phyloP scores from a whole-genome alignment of 2,329 filamentous ascomycete species.

The Podosphaera xanthii region DNA sequence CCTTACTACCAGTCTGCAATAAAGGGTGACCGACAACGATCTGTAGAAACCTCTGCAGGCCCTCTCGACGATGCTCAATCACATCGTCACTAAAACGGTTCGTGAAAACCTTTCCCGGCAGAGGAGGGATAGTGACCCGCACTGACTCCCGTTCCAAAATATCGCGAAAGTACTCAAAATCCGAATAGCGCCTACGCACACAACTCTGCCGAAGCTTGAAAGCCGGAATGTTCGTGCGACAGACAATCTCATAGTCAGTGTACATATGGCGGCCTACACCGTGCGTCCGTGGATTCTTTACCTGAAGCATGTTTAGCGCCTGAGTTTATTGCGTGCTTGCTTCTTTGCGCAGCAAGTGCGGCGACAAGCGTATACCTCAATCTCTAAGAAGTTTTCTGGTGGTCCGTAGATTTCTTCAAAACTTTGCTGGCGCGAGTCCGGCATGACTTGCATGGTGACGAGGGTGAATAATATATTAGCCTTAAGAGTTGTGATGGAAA shows the following conservation, averaged over 20 bases:
- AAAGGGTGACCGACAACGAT: conserved; percentile 94
- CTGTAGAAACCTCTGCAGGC: conserved; percentile 84
- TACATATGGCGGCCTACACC: conserved; percentile 93
- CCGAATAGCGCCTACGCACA: conserved; percentile 83
- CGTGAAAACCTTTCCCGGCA: conserved; percentile 93
- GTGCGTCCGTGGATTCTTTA: conserved; percentile 81
- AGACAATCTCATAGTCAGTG: conserved; percentile 95
- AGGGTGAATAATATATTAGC: not conserved
- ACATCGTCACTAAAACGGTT: conserved; percentile 97
- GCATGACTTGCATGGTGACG: conserved; percentile 35
- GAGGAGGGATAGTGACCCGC: conserved; percentile 79
- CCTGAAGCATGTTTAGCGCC: conserved; percentile 26
- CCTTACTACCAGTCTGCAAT: conserved; percentile 92
- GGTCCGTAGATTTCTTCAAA: conserved; percentile 98
- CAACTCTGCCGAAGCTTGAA: conserved; percentile 84
- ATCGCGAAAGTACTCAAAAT: conserved; percentile 97
- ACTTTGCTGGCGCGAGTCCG: conserved; percentile 64
- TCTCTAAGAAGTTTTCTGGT: conserved; percentile 96
- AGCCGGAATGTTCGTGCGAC: conserved; percentile 93
- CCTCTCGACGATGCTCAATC: conserved; percentile 80
- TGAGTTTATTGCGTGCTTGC: not conserved
- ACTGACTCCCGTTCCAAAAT: conserved; percentile 90
- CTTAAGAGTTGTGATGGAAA: conserved; percentile 5
- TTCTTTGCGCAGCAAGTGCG: not conserved
- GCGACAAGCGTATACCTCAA: conserved; percentile 46